A percentile compares a stretch with the other conserved stretches of the same genome.
These are phyloP conservation scores for Trichoderma virens DNA, from an alignment of 495 filamentous ascomycete species.

Conservation along the genomic window DNA sequence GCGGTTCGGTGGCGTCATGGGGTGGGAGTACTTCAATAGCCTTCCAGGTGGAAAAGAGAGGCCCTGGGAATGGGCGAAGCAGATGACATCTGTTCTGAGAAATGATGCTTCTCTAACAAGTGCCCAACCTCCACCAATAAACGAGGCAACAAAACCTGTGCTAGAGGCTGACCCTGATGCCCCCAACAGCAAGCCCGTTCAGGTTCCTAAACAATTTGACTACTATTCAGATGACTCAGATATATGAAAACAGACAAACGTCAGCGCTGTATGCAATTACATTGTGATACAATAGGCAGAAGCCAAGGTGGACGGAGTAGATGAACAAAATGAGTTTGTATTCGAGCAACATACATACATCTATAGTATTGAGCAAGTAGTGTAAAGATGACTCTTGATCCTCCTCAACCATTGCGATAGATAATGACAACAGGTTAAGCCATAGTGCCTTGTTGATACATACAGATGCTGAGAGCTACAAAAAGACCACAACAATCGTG, in stretches of 20 bases:
- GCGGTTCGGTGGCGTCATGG: constrained; percentile 68
- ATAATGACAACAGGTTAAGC: not conserved
- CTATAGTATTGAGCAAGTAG: not conserved
- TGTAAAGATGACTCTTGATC: not conserved
- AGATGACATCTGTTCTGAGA: constrained; percentile 28
- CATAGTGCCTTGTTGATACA: not conserved
- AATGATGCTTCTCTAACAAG: constrained; percentile 10
- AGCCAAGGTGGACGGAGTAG: not conserved
- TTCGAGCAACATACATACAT: constrained; percentile 3
- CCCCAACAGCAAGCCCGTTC: not conserved
- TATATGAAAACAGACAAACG: constrained; percentile 19
- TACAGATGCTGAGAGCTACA: not conserved
- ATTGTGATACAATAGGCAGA: not conserved
- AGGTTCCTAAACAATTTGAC: constrained; percentile 7
- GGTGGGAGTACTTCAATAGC: constrained; percentile 83
- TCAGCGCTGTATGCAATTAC: not conserved
- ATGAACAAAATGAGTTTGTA: constrained; percentile 1
- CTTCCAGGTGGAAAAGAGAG: constrained; percentile 48
- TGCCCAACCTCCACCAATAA: not conserved
- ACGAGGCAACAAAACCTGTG: not conserved
- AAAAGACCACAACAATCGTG: not conserved
- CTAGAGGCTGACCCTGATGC: constrained; percentile 6
- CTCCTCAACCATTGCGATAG: not conserved
- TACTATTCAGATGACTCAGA: constrained; percentile 11
- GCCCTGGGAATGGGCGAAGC: constrained; percentile 63